phyloP scores from a whole-genome alignment of 805 yeast genomes.

The Teunomyces pallodes region DNA sequence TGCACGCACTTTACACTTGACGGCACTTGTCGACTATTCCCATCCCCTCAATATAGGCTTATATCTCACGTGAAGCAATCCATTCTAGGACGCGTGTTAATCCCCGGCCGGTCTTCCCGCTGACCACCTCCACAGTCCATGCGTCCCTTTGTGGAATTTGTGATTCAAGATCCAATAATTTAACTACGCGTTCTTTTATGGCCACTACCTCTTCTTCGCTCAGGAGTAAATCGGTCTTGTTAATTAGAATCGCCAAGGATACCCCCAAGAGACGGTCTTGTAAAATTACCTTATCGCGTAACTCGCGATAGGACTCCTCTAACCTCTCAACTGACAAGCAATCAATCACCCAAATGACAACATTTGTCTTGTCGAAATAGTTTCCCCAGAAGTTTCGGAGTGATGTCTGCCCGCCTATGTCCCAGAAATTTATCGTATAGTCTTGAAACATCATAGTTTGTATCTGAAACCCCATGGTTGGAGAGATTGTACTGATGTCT shows the following conservation, averaged over 20 bases:
- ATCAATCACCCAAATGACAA: conserved; percentile 85
- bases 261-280: conserved; percentile 73
- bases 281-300: conserved; percentile 53
- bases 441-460: conserved; percentile 48
- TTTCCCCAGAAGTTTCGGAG: conserved; percentile 61
- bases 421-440: conserved; percentile 68
- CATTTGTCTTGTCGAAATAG: conserved; percentile 77
- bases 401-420: conserved; percentile 67
- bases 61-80: conserved; percentile 13
- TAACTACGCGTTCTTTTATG: conserved; percentile 8
- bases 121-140: conserved; percentile 28
- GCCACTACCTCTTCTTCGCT: conserved; percentile 17
- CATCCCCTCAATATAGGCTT: neutral
- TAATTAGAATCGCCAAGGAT: conserved; percentile 64
- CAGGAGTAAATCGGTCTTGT: conserved; percentile 65
- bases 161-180: conserved; percentile 16
- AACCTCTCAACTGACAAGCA: conserved; percentile 58
- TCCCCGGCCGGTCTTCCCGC: conserved; percentile 37
- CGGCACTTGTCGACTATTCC: too few species aligned
- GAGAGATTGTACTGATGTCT: conserved; percentile 59
- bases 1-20: neutral
- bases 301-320: conserved; percentile 62
- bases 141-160: conserved; percentile 19
- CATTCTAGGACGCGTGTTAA: conserved; percentile 24
- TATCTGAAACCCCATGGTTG: conserved; percentile 90